phyloP scores from a whole-genome alignment of 2,329 filamentous ascomycete genomes.

The Sphaceloma murrayae region DNA sequence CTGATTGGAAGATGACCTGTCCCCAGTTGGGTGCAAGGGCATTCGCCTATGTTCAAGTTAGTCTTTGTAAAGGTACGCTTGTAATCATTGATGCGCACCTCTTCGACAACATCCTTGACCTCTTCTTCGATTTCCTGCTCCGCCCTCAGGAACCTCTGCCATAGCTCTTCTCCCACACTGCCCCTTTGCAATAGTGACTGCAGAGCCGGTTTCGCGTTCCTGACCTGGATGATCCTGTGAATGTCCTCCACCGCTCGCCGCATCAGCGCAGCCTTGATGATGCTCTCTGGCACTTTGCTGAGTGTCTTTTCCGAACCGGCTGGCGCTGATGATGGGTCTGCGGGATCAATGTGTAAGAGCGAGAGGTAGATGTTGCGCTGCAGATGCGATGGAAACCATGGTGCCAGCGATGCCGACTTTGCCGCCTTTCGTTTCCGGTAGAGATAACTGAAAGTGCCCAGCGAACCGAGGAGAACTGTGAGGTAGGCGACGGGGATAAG shows the following conservation, averaged over 20 bases:
- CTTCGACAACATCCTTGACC: slow-evolving; percentile 82
- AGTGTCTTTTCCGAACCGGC: slow-evolving; percentile 54
- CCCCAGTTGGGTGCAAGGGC: slow-evolving; percentile 84
- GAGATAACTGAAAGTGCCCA: slow-evolving; percentile 84
- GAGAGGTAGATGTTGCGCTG: slow-evolving; percentile 93
- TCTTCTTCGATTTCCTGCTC: slow-evolving; percentile 98
- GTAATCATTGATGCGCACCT: slow-evolving; percentile 49
- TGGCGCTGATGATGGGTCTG: slow-evolving; percentile 32
- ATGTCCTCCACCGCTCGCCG: slow-evolving; percentile 89
- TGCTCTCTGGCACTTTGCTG: slow-evolving; percentile 65
- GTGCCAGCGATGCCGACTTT: slow-evolving; percentile 73
- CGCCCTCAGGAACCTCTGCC: slow-evolving; percentile 81
- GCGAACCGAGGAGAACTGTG: slow-evolving; percentile 72
- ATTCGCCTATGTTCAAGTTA: slow-evolving; percentile 58
- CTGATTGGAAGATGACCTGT: slow-evolving; percentile 89
- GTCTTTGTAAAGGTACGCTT: not conserved
- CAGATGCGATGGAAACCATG: slow-evolving; percentile 87
- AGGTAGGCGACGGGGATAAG: slow-evolving; percentile 84
- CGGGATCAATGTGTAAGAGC: slow-evolving; percentile 66
- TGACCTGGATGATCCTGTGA: slow-evolving; percentile 77
- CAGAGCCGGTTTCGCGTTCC: slow-evolving; percentile 79
- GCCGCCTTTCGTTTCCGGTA: slow-evolving; percentile 83
- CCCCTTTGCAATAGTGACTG: slow-evolving; percentile 75
- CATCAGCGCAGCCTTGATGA: slow-evolving; percentile 80
- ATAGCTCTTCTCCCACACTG: slow-evolving; percentile 90